Evolutionary conservation across 208 protist genomes (phyloP), one percentile per base, ranked within the genome.

Genomic region (Acanthamoeba rhysodes): DNA sequence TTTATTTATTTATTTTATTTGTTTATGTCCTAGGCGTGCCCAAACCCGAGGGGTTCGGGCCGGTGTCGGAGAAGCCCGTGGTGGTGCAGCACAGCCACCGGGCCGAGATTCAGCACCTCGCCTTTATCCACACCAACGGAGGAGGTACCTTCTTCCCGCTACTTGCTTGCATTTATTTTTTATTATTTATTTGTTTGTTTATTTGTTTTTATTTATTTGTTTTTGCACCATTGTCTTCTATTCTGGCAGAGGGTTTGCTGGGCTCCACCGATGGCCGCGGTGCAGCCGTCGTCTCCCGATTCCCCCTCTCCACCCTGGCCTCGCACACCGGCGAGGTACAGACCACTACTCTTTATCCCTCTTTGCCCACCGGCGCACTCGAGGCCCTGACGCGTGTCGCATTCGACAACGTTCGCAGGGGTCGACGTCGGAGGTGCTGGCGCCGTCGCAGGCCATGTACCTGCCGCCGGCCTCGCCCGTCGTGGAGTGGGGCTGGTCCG

Each of bases 51-150:
- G 24, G 10, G 32, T 45, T 80, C 72, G 72, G 12, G 32, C 9
- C 72, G 14, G 20, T 80, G 24, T 18, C 72, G 34, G 29, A 22
- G 20, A 80, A 48, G 41, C 72, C 72, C 6, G 34, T 80, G 72
- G 72, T 80, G 41, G 72, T 80, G 32, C 72, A 14, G 32, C 72
- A 80, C 72, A 27, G 72, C 18, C 72, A 80, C 41, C 72, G 72
- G 20, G 72, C 72, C 41, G 72, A 80, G 72, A 80, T 80, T 48
- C 72, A 80, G 29, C 72, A 80, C 34, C 72, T 80, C 32, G 41
- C 72, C 20, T 80, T 76, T n/a, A 27, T 76, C 14, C 68, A 37
- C 68, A 37, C 68, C 68, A 76, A 12, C 68, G 24, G 14, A 29
- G 68, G 27, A 32, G 68, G 68, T 76, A 76, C 68, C 24, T 57